Percentiles rank a stretch among this genome's conserved stretches.
phyloP scores from a whole-genome alignment of 2,329 filamentous ascomycete species.

The Aspergillus alliaceus region DNA sequence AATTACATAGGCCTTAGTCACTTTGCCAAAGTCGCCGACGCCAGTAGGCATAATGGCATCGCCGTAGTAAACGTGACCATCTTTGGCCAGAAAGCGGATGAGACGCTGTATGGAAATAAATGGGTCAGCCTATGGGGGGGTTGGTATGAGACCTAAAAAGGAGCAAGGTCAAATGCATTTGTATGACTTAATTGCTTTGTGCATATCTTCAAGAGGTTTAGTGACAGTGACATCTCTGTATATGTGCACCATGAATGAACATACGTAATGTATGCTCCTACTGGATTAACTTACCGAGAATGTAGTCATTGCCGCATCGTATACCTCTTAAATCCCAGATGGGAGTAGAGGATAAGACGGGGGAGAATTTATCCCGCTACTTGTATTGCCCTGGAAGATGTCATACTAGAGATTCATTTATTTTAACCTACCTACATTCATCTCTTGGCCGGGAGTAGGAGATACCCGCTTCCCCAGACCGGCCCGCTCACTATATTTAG shows the following conservation, averaged over 20 bases:
- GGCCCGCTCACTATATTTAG: no score
- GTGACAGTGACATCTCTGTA: not conserved
- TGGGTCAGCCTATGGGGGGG: no score
- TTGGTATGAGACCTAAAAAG: no score
- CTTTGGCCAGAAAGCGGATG: slow-evolving; percentile 70
- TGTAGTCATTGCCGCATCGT: slow-evolving; percentile 36
- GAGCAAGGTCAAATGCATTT: no score
- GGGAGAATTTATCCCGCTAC: not conserved
- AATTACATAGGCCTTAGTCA: slow-evolving; percentile 62
- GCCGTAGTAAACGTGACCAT: slow-evolving; percentile 70
- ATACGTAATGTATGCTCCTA: no score
- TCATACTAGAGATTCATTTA: no score
- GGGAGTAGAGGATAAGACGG: not conserved
- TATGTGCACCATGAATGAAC: no score
- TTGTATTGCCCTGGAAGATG: not conserved
- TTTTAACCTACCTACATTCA: no score
- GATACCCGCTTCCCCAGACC: slow-evolving; percentile 12
- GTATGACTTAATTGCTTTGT: no score
- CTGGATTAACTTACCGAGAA: slow-evolving; percentile 45
- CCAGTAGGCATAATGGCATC: slow-evolving; percentile 68
- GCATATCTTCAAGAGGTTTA: no score
- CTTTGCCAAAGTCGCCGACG: slow-evolving; percentile 60
- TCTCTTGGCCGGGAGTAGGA: not conserved
- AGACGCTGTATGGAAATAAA: slow-evolving; percentile 63
- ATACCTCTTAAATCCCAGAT: not conserved